phyloP scores from a whole-genome alignment of 2,329 filamentous ascomycete species.

The Alternaria brassicicola region DNA sequence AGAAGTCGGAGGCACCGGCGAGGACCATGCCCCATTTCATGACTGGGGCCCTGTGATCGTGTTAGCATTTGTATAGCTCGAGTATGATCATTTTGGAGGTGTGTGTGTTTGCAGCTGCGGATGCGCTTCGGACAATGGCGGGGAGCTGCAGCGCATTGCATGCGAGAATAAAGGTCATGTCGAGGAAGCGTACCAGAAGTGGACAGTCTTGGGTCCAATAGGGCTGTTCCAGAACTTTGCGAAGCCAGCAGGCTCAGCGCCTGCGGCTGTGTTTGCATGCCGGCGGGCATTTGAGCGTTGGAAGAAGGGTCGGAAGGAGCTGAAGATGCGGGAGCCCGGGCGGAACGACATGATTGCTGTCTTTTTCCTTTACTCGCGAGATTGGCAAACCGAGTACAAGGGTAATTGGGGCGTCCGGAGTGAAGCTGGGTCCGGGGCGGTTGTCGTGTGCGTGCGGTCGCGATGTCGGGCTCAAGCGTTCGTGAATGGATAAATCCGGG shows the following conservation, averaged over 20 bases:
- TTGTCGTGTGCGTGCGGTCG: slow-evolving; percentile 9
- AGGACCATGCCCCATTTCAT: slow-evolving; percentile 96
- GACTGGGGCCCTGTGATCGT: slow-evolving; percentile 74
- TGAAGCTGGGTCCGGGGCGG: not conserved
- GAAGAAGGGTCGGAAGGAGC: slow-evolving; percentile 58
- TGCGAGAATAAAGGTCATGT: not conserved
- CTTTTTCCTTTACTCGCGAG: slow-evolving; percentile 6
- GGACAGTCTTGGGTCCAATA: slow-evolving; percentile 75
- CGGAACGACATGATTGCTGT: slow-evolving; percentile 60
- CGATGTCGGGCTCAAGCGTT: slow-evolving; percentile 26
- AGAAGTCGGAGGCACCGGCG: slow-evolving; percentile 89
- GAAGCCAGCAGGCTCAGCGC: slow-evolving; percentile 59
- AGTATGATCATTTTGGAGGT: not conserved
- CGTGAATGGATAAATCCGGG: slow-evolving; percentile 29
- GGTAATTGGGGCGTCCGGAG: slow-evolving; percentile 39
- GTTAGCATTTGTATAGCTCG: slow-evolving; percentile 3
- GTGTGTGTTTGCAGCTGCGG: not conserved
- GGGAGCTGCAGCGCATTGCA: slow-evolving; percentile 1
- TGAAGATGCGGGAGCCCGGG: slow-evolving; percentile 63
- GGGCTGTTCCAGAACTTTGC: slow-evolving; percentile 68
- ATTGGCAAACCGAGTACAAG: slow-evolving; percentile 36
- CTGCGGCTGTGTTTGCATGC: slow-evolving; percentile 70
- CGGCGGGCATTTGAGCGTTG: slow-evolving; percentile 65
- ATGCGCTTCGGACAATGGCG: slow-evolving; percentile 13
- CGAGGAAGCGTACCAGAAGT: slow-evolving; percentile 78